Base-by-base conservation (phyloP, 345 rosid genomes). In the Kernera saxatilis region DNA sequence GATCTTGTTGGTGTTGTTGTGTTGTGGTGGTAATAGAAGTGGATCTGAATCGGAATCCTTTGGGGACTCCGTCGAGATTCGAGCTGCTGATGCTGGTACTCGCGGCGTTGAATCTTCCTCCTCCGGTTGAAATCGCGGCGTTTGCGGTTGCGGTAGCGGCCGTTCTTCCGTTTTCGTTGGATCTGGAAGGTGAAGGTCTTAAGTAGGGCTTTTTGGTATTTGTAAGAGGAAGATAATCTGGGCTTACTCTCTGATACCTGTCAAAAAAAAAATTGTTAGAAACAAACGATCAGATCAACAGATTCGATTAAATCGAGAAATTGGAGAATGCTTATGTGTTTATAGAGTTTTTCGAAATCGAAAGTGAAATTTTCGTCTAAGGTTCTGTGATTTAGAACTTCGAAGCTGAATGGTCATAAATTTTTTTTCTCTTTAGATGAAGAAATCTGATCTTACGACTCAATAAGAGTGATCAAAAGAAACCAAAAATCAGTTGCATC, bases 231-330 rank as follows among this genome's bases (percentile, higher is more conserved):
- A 54, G 71, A 60, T 49, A 81, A 77, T 81, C 86, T 67, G 88
- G 84, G 73, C 80, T 78, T 54, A 80, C 85, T 83, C 86, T 85
- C 63, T 85, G 83, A 69, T 79, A 85, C 74, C 87, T 85, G 81
- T 43, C 18, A 54, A 33, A 13, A 12, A 52, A 14, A 19, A 52
- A 22, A 55, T 36, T 17, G 3, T 19, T 3, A 15, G 2, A 35
- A 21, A n/a, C 8, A 39, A 22, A 54, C 1, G 36, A 59, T 46
- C 22, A 58, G 27, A 70, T 35, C 39, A 69, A 27, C n/a, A 13
- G 13, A 18, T 36, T 7, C 1, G 29, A 33, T 27, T 2, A 22
- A 7, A 14, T 48, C n/a, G 5, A 41, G 5, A 46, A 26, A 64
- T n/a, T 21, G 27, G 2, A 27, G 36, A 66, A 54, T 66, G 60